Conservation (phyloP, 371 early-diverging fungal genomes). For the Capniomyces stellatus region DNA sequence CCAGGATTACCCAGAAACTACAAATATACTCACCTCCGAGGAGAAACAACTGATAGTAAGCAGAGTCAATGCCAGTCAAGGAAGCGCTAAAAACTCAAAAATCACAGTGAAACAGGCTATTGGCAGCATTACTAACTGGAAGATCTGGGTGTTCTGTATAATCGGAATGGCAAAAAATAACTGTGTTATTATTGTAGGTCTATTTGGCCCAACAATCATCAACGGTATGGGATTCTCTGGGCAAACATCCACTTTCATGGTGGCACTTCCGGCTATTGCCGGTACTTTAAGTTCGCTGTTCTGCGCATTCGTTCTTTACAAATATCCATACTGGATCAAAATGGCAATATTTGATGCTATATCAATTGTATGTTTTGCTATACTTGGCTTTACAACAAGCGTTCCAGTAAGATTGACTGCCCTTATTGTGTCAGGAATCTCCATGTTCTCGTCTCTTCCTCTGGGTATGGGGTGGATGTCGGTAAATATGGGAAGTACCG, state of each 20-base stretch:
- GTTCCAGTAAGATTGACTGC: neutral
- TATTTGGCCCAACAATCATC: slow-evolving; percentile 5
- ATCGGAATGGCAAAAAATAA: slow-evolving; percentile 1
- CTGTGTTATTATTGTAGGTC: neutral
- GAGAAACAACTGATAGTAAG: slow-evolving; percentile 9
- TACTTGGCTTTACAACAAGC: neutral
- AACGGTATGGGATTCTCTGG: slow-evolving; percentile 4
- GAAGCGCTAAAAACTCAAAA: slow-evolving; percentile 4
- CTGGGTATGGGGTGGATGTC: slow-evolving; percentile 1
- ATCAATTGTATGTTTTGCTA: neutral
- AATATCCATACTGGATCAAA: neutral
- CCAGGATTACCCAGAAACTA: slow-evolving; percentile 15
- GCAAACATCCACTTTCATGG: neutral
- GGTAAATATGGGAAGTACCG: neutral
- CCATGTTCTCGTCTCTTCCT: neutral
- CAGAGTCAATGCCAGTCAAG: slow-evolving; percentile 9
- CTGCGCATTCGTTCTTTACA: neutral
- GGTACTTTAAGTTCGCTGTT: slow-evolving; percentile 2
- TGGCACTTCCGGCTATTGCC: neutral
- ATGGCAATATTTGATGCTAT: neutral
- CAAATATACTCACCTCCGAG: slow-evolving; percentile 10
- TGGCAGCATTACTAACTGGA: neutral
- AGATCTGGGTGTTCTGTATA: neutral
- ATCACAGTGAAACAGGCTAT: neutral
- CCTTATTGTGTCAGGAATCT: neutral